Evolutionary conservation across 805 yeast species (phyloP).

Genomic region (Komagataella phaffii): DNA sequence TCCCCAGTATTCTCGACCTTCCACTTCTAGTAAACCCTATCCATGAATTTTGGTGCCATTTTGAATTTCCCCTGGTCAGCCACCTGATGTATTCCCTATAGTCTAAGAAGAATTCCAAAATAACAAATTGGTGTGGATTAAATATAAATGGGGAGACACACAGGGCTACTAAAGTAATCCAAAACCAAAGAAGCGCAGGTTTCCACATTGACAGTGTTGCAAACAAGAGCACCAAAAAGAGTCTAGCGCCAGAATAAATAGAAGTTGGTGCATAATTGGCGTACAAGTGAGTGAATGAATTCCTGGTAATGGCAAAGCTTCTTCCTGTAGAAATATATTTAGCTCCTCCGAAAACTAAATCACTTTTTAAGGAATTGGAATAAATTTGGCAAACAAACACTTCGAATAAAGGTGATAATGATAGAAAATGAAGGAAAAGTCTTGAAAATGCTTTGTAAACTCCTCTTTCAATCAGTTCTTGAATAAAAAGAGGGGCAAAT

Average conservation of each 20-base stretch:
- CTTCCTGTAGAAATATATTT: constrained; percentile 86
- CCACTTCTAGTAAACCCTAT: constrained; percentile 56
- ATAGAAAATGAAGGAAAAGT: constrained; percentile 60
- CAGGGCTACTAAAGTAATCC: constrained; percentile 32
- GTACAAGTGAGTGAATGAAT: constrained; percentile 58
- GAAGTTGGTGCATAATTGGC: constrained; percentile 67
- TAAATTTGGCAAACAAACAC: constrained; percentile 93
- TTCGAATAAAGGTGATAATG: constrained; percentile 85
- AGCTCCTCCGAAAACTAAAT: constrained; percentile 85
- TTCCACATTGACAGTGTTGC: constrained; percentile 77
- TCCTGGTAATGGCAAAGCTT: constrained; percentile 81
- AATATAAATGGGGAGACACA: constrained; percentile 37
- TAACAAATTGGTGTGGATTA: constrained; percentile 40
- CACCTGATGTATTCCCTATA: constrained; percentile 45
- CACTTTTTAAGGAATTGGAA: constrained; percentile 62
- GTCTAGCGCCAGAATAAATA: constrained; percentile 63
- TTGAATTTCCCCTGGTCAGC: constrained; percentile 70
- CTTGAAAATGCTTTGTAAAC: constrained; percentile 59
- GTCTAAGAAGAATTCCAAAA: constrained; percentile 32
- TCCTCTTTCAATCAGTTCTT: constrained; percentile 83
- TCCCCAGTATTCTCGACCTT: constrained; percentile 87
- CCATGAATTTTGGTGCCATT: constrained; percentile 68
- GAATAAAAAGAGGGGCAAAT: constrained; percentile 76
- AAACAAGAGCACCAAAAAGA: constrained; percentile 58
- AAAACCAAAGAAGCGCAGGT: constrained; percentile 49